Conservation (phyloP, 2,329 filamentous ascomycete genomes). For the Colletotrichum sp. region DNA sequence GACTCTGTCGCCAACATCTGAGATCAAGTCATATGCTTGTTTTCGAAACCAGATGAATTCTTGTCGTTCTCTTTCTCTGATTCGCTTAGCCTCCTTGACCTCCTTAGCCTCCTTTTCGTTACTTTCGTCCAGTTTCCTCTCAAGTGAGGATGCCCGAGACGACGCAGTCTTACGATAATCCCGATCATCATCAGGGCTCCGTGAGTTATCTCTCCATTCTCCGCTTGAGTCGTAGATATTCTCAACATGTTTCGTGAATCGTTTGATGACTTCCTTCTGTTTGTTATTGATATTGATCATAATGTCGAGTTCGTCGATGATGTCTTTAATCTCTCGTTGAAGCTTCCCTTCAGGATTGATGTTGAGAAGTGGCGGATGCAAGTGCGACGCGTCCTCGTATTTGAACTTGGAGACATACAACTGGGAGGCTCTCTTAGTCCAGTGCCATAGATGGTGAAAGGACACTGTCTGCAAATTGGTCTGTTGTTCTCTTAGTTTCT, state of each 20-base stretch:
- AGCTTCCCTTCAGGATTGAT: conserved; percentile 48
- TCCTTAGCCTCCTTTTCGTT: no score
- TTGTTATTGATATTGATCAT: conserved; percentile 43
- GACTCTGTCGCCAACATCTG: conserved; percentile 31
- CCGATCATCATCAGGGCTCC: neutral
- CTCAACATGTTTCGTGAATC: conserved; percentile 28
- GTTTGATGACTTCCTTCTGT: conserved; percentile 36
- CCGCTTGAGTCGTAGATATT: neutral
- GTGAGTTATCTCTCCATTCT: neutral
- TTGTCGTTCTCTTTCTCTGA: no score
- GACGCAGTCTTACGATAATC: neutral
- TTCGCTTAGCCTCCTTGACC: no score
- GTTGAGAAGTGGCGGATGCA: conserved; percentile 38
- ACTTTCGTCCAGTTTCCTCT: neutral
- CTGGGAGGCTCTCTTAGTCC: conserved; percentile 16
- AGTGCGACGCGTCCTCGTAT: conserved; percentile 23
- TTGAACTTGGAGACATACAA: conserved; percentile 24
- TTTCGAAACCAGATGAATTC: conserved; percentile 30
- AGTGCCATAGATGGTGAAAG: conserved; percentile 40
- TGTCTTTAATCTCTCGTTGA: conserved; percentile 50
- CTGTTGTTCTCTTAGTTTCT: conserved; percentile 19
- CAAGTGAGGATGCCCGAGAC: neutral
- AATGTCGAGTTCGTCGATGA: conserved; percentile 53
- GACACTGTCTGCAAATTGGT: conserved; percentile 42
- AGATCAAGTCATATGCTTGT: conserved; percentile 26